Evolutionary conservation across 371 early-diverging fungal species (phyloP).

Genomic region (Mortierella sp.): DNA sequence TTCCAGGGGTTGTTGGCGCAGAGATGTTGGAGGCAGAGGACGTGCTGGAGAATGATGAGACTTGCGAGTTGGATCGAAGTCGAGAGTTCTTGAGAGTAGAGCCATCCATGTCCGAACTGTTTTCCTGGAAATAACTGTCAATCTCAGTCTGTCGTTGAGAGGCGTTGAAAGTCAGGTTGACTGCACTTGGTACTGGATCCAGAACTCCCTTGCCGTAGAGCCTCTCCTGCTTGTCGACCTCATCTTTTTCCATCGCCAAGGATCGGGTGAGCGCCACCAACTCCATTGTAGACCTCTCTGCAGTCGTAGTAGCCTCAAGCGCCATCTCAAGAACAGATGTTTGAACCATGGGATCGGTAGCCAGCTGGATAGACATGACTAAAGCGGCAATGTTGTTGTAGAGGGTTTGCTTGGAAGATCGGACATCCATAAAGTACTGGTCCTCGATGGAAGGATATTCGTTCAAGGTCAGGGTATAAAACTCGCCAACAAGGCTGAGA

Average conservation of each 20-base stretch:
- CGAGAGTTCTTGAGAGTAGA: conserved; percentile 28
- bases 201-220: conserved; percentile 17
- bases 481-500: conserved; percentile 50
- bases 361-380: conserved; percentile 75
- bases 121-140: conserved; percentile 47
- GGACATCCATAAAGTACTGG: conserved; percentile 70
- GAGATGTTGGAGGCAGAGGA: conserved; percentile 42
- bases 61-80: conserved; percentile 49
- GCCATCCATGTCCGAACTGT: conserved; percentile 39
- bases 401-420: conserved; percentile 74
- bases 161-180: conserved; percentile 3
- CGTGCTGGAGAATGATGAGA: conserved; percentile 43
- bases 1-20: conserved; percentile 52
- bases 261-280: conserved; percentile 26
- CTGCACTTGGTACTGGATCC: conserved; percentile 24
- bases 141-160: conserved; percentile 33
- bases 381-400: conserved; percentile 79
- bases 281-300: conserved; percentile 38
- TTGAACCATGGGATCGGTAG: conserved; percentile 67
- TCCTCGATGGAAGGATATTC: conserved; percentile 51
- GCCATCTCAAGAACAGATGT: conserved; percentile 55
- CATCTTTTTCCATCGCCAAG: conserved; percentile 35
- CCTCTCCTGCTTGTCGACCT: conserved; percentile 21
- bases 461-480: conserved; percentile 58
- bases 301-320: conserved; percentile 35